A percentile compares a stretch with the other conserved stretches of the same genome.
Evolutionary conservation across 148 eudicot genomes (phyloP).

Genomic region (Talinum fruticosum): DNA sequence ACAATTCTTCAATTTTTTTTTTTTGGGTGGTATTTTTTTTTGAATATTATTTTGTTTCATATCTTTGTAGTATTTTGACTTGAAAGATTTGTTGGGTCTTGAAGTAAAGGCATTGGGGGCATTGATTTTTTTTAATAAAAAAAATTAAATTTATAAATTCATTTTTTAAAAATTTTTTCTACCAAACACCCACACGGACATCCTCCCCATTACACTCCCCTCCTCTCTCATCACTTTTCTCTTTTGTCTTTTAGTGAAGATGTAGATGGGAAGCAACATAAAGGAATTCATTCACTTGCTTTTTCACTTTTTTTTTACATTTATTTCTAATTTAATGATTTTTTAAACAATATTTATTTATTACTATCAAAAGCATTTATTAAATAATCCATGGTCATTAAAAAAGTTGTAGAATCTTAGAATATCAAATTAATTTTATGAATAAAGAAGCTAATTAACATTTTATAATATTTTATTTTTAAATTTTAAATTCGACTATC

Average conservation of each 20-base stretch:
- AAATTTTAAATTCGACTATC: too few species aligned
- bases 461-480: too few species aligned
- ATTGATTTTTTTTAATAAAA: constrained; percentile 19
- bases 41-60: not conserved
- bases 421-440: too few species aligned
- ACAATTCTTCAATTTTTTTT: not conserved
- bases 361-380: not conserved
- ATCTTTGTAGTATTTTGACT: not conserved
- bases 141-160: not conserved
- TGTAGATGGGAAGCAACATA: constrained; percentile 30
- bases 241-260: constrained; percentile 11
- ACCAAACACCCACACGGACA: constrained; percentile 40
- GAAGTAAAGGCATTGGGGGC: constrained; percentile 18
- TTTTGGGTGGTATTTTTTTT: not conserved
- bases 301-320: not conserved
- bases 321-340: not conserved
- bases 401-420: too few species aligned
- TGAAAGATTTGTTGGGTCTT: constrained; percentile 16
- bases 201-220: constrained; percentile 17
- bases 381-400: too few species aligned
- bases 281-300: constrained; percentile 15
- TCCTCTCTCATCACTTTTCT: constrained; percentile 12
- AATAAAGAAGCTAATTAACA: too few species aligned
- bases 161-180: not conserved
- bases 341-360: too few species aligned